These are phyloP conservation scores for Rhodamnia rubescens DNA, from an alignment of 345 rosid species.

Conservation along the genomic window DNA sequence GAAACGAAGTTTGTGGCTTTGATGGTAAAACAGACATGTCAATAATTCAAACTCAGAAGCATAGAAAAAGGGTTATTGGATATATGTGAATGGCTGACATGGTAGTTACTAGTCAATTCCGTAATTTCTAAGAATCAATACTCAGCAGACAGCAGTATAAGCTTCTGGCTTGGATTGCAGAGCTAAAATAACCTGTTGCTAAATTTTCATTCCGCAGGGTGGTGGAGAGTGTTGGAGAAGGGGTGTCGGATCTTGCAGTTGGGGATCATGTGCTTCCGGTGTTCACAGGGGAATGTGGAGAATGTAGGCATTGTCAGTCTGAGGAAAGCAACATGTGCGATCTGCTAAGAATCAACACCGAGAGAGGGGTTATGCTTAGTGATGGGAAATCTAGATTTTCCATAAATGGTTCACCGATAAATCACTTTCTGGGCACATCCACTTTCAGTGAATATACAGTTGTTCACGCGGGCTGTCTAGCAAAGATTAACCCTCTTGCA, in stretches of 20 bases:
- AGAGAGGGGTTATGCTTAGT: slow-evolving; percentile 22
- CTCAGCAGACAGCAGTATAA: background rate
- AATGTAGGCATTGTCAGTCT: slow-evolving; percentile 28
- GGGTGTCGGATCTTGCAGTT: slow-evolving; percentile 18
- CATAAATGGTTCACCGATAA: slow-evolving; percentile 12
- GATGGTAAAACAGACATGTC: background rate
- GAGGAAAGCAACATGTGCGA: slow-evolving; percentile 31
- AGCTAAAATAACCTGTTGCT: background rate
- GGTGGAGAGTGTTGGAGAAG: slow-evolving; percentile 33
- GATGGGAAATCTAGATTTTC: slow-evolving; percentile 28
- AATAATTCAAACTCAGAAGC: background rate
- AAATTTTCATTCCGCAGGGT: background rate
- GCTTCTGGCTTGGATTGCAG: background rate
- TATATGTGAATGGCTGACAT: background rate
- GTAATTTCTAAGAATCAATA: background rate
- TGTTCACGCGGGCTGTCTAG: slow-evolving; percentile 20
- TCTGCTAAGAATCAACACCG: slow-evolving; percentile 17
- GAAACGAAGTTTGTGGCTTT: background rate
- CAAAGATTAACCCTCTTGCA: slow-evolving; percentile 23
- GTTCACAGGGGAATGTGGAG: slow-evolving; percentile 33
- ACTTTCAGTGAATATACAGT: slow-evolving; percentile 28
- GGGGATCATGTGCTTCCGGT: slow-evolving; percentile 42
- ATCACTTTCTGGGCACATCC: slow-evolving; percentile 26
- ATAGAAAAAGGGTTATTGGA: background rate
- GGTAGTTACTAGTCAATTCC: background rate